Conservation (phyloP, 805 yeast genomes). For the Candida gorgasii region DNA sequence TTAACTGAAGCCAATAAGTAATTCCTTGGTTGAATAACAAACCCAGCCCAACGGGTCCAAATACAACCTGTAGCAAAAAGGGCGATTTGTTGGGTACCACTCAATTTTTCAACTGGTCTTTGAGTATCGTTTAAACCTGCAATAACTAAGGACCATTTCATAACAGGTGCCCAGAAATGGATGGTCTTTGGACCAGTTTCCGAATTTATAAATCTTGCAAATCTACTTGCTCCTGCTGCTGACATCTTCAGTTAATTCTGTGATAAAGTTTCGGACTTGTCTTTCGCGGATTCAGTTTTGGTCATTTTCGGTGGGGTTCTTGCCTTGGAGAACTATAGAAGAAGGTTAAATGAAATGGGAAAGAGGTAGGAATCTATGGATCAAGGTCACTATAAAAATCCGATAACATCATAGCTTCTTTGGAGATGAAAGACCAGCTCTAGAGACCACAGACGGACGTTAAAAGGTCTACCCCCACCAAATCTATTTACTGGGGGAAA, state of each 20-base stretch:
- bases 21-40: conserved; percentile 89
- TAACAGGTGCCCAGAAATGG: conserved; percentile 83
- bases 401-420: not conserved
- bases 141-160: conserved; percentile 82
- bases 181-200: conserved; percentile 97
- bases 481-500: not conserved
- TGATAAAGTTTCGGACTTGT: conserved; percentile 5
- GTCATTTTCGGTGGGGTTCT: conserved; percentile 1
- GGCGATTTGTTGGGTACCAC: conserved; percentile 88
- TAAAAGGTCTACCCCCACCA: not conserved
- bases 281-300: conserved; percentile 3
- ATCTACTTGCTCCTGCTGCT: conserved; percentile 48
- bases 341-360: too few relatives aligned
- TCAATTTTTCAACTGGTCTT: conserved; percentile 89
- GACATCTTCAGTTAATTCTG: conserved; percentile 21
- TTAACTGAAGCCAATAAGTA: conserved; percentile 87
- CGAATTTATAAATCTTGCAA: conserved; percentile 72
- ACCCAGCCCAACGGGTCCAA: conserved; percentile 96
- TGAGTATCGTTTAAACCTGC: conserved; percentile 87
- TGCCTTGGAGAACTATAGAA: too few relatives aligned
- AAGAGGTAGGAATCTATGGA: too few relatives aligned
- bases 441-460: too few relatives aligned
- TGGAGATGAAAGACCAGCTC: too few relatives aligned
- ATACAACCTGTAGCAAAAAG: conserved; percentile 88
- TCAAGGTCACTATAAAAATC: too few relatives aligned